Percentiles rank a stretch among this genome's conserved stretches.
phyloP scores from a whole-genome alignment of 192 early-diverging fungal species.

The Obelidium mucronatum region DNA sequence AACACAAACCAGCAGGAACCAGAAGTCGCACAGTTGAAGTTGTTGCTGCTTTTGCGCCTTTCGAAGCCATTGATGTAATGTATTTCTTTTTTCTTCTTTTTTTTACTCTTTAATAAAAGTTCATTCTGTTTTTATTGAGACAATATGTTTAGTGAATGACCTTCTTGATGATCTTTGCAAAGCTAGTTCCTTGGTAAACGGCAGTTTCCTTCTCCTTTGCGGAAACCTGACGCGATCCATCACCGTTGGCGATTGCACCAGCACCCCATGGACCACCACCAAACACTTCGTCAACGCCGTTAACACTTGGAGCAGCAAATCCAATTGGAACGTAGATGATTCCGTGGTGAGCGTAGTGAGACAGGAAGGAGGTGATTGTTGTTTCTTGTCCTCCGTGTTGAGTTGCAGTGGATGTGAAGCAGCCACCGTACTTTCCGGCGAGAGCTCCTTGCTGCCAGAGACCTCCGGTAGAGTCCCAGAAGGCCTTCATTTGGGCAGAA shows the following conservation, averaged over 20 bases:
- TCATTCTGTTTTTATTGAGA: background rate
- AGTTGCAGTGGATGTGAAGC: slow-evolving; percentile 76
- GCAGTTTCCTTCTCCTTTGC: slow-evolving; percentile 72
- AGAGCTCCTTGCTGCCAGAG: slow-evolving; percentile 66
- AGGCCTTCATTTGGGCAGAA: slow-evolving; percentile 82
- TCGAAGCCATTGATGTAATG: background rate
- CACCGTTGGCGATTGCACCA: slow-evolving; percentile 67
- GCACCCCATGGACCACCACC: slow-evolving; percentile 77
- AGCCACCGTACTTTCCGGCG: slow-evolving; percentile 73
- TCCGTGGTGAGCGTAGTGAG: slow-evolving; percentile 80
- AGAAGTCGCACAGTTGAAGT: slow-evolving; percentile 21
- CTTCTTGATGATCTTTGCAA: slow-evolving; percentile 46
- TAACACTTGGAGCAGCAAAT: slow-evolving; percentile 30
- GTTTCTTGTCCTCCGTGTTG: slow-evolving; percentile 81
- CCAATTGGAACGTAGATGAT: slow-evolving; percentile 82
- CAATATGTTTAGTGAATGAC: no score
- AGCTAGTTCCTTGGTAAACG: slow-evolving; percentile 43
- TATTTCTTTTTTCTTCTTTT: background rate
- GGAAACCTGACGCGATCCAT: slow-evolving; percentile 68
- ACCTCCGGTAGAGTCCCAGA: slow-evolving; percentile 69
- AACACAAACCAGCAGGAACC: slow-evolving; percentile 16
- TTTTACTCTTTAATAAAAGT: background rate
- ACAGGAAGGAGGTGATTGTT: slow-evolving; percentile 70
- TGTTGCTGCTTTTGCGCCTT: background rate
- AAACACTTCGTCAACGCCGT: slow-evolving; percentile 67